Base-by-base conservation (phyloP, 495 filamentous ascomycete species). In the Rusavskia elegans region DNA sequence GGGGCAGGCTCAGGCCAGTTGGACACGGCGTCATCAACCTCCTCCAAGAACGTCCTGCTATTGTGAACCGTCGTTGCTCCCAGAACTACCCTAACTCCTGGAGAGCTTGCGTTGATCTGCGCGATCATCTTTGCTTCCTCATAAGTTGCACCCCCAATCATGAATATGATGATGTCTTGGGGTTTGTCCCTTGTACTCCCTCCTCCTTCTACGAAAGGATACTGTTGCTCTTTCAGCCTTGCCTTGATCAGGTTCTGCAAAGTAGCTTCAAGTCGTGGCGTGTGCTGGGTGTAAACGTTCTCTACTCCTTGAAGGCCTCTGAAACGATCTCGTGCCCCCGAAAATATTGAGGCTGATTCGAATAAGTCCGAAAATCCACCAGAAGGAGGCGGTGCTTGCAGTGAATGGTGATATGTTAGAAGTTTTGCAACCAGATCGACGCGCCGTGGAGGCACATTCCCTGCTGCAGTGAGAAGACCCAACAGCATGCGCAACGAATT, bases 201-300 rank as follows among this genome's bases (percentile, higher is more conserved):
- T 16, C 84, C 82, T 17, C 87, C 87, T 52, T 97, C 92, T 0
- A 96, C 74, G 64, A 95, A 97, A 0, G 92, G 92, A 59, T 95
- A 95, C 49, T 87, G 80, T 49, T 85, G 74, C 59, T 90, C 85
- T 55, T 79, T 80, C 46, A 98, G 67, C 52, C 85, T 78, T 11
- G 90, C 92, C 59, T 94, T 95, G 68, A 96, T 87, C 16, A 97
- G 70, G 57, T 92, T 89, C 61, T 94, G 87, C 10, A 98, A 68
- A 1, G 87, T 95, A 10, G 78, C 76, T 65, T 95, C 89, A 44
- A 98, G 64, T 42, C 86, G 74, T 0, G 92, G 89, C 2, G 89
- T 92, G 66, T 98, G 92, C 65, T 97, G 93, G 0, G 92, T 98
- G 64, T 97, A 98, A 20, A 98, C 92, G 58, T 98, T 98, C 63